Evolutionary conservation across 768 basidiomycete genomes (phyloP).

Genomic region (Gyrodon lividus): DNA sequence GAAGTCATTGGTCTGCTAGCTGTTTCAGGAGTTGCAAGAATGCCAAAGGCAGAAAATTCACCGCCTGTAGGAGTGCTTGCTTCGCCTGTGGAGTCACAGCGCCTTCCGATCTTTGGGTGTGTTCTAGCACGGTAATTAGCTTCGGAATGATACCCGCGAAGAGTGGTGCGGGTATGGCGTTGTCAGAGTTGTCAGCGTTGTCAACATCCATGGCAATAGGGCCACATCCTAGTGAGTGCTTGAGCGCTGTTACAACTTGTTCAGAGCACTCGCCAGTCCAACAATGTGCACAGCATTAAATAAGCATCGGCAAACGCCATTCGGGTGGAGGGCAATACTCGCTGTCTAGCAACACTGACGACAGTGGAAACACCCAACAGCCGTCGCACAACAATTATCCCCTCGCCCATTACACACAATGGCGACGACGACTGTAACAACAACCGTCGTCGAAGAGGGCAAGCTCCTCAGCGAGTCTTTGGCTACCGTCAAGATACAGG

Average conservation of each 20-base stretch:
- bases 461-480: slow-evolving; percentile 84
- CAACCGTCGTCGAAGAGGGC: slow-evolving; percentile 65
- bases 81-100: slow-evolving; percentile 55
- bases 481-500: slow-evolving; percentile 86
- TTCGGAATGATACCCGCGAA: slow-evolving; percentile 61
- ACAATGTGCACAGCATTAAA: slow-evolving; percentile 5
- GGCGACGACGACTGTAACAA: slow-evolving; percentile 24
- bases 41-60: slow-evolving; percentile 26
- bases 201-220: slow-evolving; percentile 10
- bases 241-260: too few species aligned
- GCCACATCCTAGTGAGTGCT: too few species aligned
- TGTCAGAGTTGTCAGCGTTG: neutral
- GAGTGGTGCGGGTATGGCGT: slow-evolving; percentile 41
- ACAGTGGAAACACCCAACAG: neutral
- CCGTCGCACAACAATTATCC: neutral
- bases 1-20: slow-evolving; percentile 67
- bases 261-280: too few species aligned
- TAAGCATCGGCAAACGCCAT: neutral
- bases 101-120: slow-evolving; percentile 58
- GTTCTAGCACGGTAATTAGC: slow-evolving; percentile 57
- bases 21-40: neutral
- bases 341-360: neutral
- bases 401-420: slow-evolving; percentile 16
- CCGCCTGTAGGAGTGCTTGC: slow-evolving; percentile 67
- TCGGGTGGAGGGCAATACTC: slow-evolving; percentile 5